Evolutionary conservation across 1,139 yeast genomes (phyloP).

Genomic region (Petasospora fabianii): DNA sequence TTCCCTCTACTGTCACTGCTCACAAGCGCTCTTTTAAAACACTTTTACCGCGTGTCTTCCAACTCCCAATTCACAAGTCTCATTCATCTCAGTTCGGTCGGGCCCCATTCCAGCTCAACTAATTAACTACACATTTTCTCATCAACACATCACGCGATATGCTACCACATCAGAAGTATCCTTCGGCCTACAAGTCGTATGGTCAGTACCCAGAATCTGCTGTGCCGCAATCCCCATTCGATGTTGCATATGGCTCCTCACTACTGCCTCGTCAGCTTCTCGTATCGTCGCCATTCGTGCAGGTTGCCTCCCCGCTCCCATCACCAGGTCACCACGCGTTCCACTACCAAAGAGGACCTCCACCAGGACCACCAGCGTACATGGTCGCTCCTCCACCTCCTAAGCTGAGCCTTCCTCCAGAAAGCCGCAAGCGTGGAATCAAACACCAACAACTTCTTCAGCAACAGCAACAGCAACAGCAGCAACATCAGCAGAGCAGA

Average conservation of each 20-base stretch:
- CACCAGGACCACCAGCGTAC: slow-evolving; percentile 11
- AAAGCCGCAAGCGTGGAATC: slow-evolving; percentile 20
- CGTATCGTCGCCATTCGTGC: slow-evolving; percentile 63
- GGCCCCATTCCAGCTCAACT: no score
- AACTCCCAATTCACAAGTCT: no score
- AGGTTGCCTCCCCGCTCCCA: slow-evolving; percentile 35
- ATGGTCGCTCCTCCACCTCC: slow-evolving; percentile 28
- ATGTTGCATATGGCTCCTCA: slow-evolving; percentile 53
- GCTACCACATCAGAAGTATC: slow-evolving; percentile 26
- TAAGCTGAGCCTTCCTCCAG: slow-evolving; percentile 35
- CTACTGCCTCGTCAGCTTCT: slow-evolving; percentile 68
- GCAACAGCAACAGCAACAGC: slow-evolving; percentile 1
- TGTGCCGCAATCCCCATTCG: slow-evolving; percentile 48
- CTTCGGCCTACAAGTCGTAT: slow-evolving; percentile 22
- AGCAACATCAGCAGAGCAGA: no score
- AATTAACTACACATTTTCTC: no score
- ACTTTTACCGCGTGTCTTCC: no score
- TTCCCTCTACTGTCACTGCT: no score
- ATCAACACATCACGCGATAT: no score
- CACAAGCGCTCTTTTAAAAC: no score
- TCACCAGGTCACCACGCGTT: slow-evolving; percentile 23
- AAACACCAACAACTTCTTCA: slow-evolving; percentile 6
- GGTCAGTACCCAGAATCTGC: slow-evolving; percentile 20
- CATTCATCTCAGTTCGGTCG: no score
- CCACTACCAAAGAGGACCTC: slow-evolving; percentile 10